phyloP scores from a whole-genome alignment of 2,329 filamentous ascomycete genomes.

The Aureobasidium sp. region DNA sequence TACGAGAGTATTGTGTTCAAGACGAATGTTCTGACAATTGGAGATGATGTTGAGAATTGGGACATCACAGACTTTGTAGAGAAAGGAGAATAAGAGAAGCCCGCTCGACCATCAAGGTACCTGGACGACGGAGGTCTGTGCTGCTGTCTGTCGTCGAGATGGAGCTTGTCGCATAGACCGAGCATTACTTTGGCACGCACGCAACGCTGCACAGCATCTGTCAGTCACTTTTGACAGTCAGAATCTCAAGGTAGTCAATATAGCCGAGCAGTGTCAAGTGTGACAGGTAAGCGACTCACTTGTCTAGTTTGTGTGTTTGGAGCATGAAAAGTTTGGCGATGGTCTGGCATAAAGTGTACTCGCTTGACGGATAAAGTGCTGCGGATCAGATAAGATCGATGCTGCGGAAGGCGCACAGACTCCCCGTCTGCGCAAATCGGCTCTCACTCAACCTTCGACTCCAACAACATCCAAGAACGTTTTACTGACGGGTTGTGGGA shows the following conservation, averaged over 20 bases:
- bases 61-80: neutral
- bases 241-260: neutral
- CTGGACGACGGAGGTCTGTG: neutral
- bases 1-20: conserved; percentile 35
- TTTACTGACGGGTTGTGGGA: neutral
- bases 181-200: neutral
- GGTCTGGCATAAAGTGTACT: neutral
- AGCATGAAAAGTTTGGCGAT: neutral
- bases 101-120: neutral
- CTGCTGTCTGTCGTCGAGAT: neutral
- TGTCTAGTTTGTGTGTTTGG: too few species aligned
- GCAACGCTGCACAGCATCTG: neutral
- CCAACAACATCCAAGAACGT: neutral
- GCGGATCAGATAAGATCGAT: conserved; percentile 5
- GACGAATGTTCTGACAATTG: conserved; percentile 48
- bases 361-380: neutral
- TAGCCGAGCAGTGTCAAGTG: neutral
- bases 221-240: neutral
- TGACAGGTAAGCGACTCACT: neutral
- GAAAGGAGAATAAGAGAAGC: neutral
- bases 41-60: conserved; percentile 57
- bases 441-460: neutral
- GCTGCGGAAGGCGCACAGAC: neutral
- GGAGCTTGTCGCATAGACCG: neutral
- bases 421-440: neutral